Evolutionary conservation across 495 filamentous ascomycete genomes (phyloP).

Genomic region (Penicillium canescens): DNA sequence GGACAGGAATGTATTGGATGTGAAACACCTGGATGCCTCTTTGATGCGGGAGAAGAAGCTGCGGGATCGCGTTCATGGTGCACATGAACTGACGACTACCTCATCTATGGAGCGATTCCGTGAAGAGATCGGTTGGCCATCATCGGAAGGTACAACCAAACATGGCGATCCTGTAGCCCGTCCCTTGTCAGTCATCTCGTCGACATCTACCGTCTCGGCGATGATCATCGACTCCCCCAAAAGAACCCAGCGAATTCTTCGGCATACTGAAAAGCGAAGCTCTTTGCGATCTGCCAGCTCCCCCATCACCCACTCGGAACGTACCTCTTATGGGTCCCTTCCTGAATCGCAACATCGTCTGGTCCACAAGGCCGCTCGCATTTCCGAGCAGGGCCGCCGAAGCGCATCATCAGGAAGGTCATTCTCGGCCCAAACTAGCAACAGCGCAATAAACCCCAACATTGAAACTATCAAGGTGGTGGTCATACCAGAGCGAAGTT

Average conservation of each 20-base stretch:
- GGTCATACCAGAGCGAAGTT: slow-evolving; percentile 67
- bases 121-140: slow-evolving; percentile 46
- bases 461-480: slow-evolving; percentile 67
- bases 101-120: slow-evolving; percentile 41
- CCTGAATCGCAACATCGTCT: slow-evolving; percentile 46
- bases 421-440: slow-evolving; percentile 48
- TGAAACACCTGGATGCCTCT: slow-evolving; percentile 24
- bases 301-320: slow-evolving; percentile 41
- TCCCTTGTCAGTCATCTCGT: slow-evolving; percentile 62
- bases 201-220: slow-evolving; percentile 69
- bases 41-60: slow-evolving; percentile 34
- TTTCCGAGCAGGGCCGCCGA: slow-evolving; percentile 50
- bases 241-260: slow-evolving; percentile 51
- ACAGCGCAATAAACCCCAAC: slow-evolving; percentile 46
- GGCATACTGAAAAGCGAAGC: slow-evolving; percentile 69
- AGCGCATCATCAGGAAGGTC: slow-evolving; percentile 63
- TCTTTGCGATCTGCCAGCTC: slow-evolving; percentile 56
- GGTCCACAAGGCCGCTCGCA: slow-evolving; percentile 46
- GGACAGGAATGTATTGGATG: slow-evolving; percentile 16
- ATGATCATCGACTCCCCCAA: slow-evolving; percentile 65
- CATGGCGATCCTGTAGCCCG: slow-evolving; percentile 37
- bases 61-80: slow-evolving; percentile 34
- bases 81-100: slow-evolving; percentile 19
- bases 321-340: slow-evolving; percentile 43
- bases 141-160: slow-evolving; percentile 21